A percentile compares a stretch with the other conserved stretches of the same genome.
phyloP scores from a whole-genome alignment of 2,329 filamentous ascomycete genomes.

The Seiridium unicorne region DNA sequence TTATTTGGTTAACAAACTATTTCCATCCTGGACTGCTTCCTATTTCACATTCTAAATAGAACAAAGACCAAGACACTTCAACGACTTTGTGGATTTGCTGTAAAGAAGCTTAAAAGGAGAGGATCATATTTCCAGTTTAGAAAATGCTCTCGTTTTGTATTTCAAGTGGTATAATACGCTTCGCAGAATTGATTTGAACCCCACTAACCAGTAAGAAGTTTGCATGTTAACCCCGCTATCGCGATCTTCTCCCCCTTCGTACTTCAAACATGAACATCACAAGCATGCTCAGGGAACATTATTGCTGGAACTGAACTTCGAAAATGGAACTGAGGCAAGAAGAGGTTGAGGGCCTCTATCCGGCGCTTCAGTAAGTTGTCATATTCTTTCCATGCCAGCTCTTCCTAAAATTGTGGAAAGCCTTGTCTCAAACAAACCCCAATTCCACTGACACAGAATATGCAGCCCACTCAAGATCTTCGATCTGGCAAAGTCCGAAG shows the following conservation, averaged over 20 bases:
- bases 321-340: conserved; percentile 2
- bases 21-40: no score
- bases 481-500: conserved; percentile 48
- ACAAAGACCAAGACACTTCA: no score
- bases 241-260: background rate
- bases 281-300: background rate
- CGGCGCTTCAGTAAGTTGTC: conserved; percentile 9
- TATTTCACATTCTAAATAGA: no score
- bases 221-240: background rate
- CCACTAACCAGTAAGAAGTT: background rate
- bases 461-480: conserved; percentile 59
- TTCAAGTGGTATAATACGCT: background rate
- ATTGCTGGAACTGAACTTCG: background rate
- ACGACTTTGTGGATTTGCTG: no score
- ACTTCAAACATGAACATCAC: no score
- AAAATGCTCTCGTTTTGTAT: background rate
- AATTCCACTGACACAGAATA: background rate
- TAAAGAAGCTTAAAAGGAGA: no score
- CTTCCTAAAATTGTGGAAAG: background rate
- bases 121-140: no score
- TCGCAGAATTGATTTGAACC: background rate
- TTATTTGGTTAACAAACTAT: no score
- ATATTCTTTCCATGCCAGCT: no score
- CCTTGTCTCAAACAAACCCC: no score
- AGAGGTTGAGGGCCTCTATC: background rate